phyloP scores from a whole-genome alignment of 2,329 filamentous ascomycete genomes.

The Cercospora brassicicola region DNA sequence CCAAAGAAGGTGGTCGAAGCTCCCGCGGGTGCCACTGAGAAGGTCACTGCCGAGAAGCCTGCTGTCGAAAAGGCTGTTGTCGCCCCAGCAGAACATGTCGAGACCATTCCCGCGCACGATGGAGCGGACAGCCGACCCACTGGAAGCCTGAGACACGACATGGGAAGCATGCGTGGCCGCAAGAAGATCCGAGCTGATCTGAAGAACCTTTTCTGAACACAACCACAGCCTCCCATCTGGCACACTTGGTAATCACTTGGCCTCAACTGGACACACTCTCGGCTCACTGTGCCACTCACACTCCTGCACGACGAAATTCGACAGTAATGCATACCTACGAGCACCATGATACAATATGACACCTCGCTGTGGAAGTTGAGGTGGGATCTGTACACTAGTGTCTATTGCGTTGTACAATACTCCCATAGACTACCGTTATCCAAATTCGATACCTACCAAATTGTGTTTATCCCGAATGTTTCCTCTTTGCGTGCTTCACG shows the following conservation, averaged over 20 bases:
- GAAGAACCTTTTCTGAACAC: constrained; percentile 6
- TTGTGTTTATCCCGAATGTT: background rate
- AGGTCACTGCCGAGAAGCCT: background rate
- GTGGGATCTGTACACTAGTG: background rate
- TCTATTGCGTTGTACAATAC: background rate
- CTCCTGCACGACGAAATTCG: background rate
- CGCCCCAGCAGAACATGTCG: constrained; percentile 18
- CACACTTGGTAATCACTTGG: background rate
- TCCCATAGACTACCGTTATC: background rate
- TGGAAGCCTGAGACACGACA: constrained; percentile 24
- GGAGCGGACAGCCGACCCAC: constrained; percentile 22
- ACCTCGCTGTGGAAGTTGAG: background rate
- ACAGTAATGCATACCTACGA: constrained; percentile 2
- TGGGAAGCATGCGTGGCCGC: constrained; percentile 29
- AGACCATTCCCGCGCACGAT: constrained; percentile 25
- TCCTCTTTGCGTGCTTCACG: background rate
- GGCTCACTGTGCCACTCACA: background rate
- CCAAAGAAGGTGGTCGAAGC: background rate
- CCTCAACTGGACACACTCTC: background rate
- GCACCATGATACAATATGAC: background rate
- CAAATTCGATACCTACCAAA: background rate
- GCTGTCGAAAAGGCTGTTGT: constrained; percentile 14
- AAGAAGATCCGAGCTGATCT: constrained; percentile 13
- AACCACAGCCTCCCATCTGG: background rate
- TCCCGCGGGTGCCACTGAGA: constrained; percentile 2